Conservation (phyloP, 78 protist species). For the Polysphondylium violaceum region DNA sequence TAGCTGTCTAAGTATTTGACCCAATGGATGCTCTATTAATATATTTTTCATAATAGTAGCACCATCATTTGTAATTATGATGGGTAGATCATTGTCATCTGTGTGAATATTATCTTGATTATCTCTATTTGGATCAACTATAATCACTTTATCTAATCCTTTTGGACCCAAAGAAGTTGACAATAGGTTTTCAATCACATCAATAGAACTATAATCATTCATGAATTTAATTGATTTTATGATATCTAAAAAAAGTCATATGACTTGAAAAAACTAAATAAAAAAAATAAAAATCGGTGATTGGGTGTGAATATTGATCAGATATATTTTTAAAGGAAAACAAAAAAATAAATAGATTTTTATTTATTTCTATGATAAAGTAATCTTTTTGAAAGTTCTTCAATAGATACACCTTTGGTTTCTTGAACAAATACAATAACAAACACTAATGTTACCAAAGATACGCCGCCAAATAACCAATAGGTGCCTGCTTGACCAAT, state of each 20-base stretch:
- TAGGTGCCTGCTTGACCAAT: conserved; percentile 48
- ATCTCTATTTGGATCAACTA: background rate
- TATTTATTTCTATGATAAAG: background rate
- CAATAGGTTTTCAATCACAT: conserved; percentile 46
- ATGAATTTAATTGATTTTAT: no score
- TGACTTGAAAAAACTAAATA: no score
- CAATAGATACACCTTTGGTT: conserved; percentile 58
- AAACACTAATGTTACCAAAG: conserved; percentile 17
- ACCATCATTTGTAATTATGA: conserved; percentile 71
- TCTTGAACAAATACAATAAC: conserved; percentile 47
- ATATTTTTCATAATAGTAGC: conserved; percentile 37
- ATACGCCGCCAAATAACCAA: conserved; percentile 51
- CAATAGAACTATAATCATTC: conserved; percentile 25
- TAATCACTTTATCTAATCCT: conserved; percentile 67
- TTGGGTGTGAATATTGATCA: no score
- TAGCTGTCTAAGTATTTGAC: conserved; percentile 25
- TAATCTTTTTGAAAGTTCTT: conserved; percentile 43
- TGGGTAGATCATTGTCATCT: background rate
- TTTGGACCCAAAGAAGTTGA: conserved; percentile 71
- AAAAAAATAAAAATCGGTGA: no score
- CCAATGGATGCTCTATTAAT: conserved; percentile 26
- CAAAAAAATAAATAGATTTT: no score
- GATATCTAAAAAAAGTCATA: no score
- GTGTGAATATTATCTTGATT: background rate
- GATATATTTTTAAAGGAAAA: no score